Conservation (phyloP, 306 rosid species). For the Echinosophora koreensis region DNA sequence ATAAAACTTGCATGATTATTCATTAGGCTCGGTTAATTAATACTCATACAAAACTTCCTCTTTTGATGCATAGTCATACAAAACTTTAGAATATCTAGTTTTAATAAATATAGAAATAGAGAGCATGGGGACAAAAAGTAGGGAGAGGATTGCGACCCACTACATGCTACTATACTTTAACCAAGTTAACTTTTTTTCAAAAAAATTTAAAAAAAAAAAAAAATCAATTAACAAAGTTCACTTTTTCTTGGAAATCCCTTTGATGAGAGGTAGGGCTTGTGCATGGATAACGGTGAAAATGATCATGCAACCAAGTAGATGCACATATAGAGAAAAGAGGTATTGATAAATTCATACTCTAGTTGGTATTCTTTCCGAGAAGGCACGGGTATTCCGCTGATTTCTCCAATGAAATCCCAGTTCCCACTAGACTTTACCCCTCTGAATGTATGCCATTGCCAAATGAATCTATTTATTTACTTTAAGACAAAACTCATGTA, state of each 20-base stretch:
- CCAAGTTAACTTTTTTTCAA: conserved; percentile 59
- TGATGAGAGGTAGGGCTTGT: conserved; percentile 43
- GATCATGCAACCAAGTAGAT: conserved; percentile 48
- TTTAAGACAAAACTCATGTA: background rate
- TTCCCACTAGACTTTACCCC: conserved; percentile 49
- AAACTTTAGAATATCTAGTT: too few species aligned
- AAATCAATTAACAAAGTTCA: conserved; percentile 54
- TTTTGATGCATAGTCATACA: too few species aligned
- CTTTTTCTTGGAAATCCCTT: conserved; percentile 79
- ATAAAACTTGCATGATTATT: background rate
- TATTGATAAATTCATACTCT: conserved; percentile 5
- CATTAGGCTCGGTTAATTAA: too few species aligned
- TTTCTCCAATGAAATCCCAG: conserved; percentile 80
- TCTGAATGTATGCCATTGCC: conserved; percentile 33
- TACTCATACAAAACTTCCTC: too few species aligned
- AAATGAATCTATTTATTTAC: conserved; percentile 17
- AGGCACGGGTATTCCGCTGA: conserved; percentile 98
- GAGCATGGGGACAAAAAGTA: conserved; percentile 51
- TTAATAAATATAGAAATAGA: background rate
- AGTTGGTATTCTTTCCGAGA: conserved; percentile 62
- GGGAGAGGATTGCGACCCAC: conserved; percentile 43
- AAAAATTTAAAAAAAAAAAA: too few species aligned
- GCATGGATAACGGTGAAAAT: conserved; percentile 54
- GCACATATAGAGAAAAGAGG: conserved; percentile 21
- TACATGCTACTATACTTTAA: conserved; percentile 54